Evolutionary conservation across 2,329 filamentous ascomycete genomes (phyloP).

Genomic region (Cryphonectria radicalis): DNA sequence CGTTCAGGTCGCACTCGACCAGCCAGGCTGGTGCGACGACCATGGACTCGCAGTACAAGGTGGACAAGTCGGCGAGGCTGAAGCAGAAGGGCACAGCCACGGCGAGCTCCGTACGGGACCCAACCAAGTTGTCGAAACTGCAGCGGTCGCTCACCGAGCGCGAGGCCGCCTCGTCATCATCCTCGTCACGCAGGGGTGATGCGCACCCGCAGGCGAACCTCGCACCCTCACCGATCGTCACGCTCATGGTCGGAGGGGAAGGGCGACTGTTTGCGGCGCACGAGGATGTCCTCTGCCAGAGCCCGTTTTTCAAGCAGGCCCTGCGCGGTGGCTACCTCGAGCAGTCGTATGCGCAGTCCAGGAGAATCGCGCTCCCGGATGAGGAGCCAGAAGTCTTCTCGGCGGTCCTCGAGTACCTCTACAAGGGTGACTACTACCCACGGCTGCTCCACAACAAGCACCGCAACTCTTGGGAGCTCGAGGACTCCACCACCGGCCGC

Average conservation of each 20-base stretch:
- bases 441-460: slow-evolving; percentile 86
- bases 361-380: slow-evolving; percentile 72
- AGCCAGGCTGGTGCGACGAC: slow-evolving; percentile 39
- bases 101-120: slow-evolving; percentile 62
- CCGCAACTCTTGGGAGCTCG: slow-evolving; percentile 86
- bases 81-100: slow-evolving; percentile 61
- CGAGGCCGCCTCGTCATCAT: slow-evolving; percentile 42
- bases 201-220: slow-evolving; percentile 29
- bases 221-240: slow-evolving; percentile 75
- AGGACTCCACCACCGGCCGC: slow-evolving; percentile 58
- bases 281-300: slow-evolving; percentile 86
- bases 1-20: slow-evolving; percentile 76
- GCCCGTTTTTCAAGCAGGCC: slow-evolving; percentile 78
- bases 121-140: slow-evolving; percentile 81
- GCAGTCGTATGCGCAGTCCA: slow-evolving; percentile 61
- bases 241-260: slow-evolving; percentile 81
- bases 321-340: slow-evolving; percentile 76
- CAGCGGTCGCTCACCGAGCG: slow-evolving; percentile 73
- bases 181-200: slow-evolving; percentile 18
- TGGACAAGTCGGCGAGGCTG: slow-evolving; percentile 85
- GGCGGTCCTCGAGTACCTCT: slow-evolving; percentile 92
- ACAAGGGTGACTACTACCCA: slow-evolving; percentile 95
- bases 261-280: slow-evolving; percentile 92
- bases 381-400: slow-evolving; percentile 93
- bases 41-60: slow-evolving; percentile 57